phyloP scores from a whole-genome alignment of 306 rosid genomes.

The Trifolium subterraneum region DNA sequence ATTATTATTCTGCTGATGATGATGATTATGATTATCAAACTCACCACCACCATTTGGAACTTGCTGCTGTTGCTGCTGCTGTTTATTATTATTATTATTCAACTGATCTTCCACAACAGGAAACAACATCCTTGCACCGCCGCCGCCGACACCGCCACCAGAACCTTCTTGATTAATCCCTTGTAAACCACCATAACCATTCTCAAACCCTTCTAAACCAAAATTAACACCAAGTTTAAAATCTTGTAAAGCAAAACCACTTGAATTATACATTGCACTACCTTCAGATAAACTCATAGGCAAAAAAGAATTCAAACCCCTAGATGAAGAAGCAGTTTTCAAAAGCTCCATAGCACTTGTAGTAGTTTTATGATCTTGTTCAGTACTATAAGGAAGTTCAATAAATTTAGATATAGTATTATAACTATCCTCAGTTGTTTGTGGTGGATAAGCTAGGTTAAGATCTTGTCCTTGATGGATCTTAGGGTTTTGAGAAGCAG shows the following conservation, averaged over 20 bases:
- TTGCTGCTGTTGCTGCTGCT: constrained; percentile 54
- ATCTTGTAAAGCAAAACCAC: constrained; percentile 69
- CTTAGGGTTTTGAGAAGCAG: constrained; percentile 70
- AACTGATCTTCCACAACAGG: constrained; percentile 61
- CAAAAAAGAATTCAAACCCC: constrained; percentile 72
- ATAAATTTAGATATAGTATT: constrained; percentile 54
- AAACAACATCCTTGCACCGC: constrained; percentile 82
- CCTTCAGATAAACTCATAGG: constrained; percentile 52
- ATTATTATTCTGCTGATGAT: constrained; percentile 27
- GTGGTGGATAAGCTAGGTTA: constrained; percentile 76
- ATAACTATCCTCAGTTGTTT: constrained; percentile 41
- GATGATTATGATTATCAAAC: constrained; percentile 39
- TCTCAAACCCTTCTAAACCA: constrained; percentile 72
- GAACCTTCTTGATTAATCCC: constrained; percentile 53
- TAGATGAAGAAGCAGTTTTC: constrained; percentile 54
- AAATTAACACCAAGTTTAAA: constrained; percentile 74
- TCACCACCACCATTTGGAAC: constrained; percentile 53
- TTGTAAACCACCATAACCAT: constrained; percentile 60
- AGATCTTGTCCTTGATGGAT: constrained; percentile 88
- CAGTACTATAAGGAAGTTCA: constrained; percentile 47
- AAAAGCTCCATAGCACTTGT: constrained; percentile 69
- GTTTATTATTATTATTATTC: constrained; percentile 17
- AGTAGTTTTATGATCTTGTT: constrained; percentile 41
- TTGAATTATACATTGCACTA: constrained; percentile 53
- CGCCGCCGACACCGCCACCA: constrained; percentile 50